Conservation (phyloP, 2,329 filamentous ascomycete species). For the Penicillium sp. region DNA sequence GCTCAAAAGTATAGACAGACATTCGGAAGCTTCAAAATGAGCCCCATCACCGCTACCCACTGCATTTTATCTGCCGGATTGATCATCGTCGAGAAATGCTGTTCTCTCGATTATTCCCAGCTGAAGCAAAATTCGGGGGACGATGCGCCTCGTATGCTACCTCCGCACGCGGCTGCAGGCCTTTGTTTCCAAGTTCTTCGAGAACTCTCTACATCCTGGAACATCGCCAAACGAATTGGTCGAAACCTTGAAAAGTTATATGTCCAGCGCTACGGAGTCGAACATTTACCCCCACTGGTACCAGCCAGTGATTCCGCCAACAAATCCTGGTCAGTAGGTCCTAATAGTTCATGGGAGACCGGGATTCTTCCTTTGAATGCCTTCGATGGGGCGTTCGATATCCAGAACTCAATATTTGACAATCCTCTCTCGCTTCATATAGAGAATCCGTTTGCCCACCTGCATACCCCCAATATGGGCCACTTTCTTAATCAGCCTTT, state of each 20-base stretch:
- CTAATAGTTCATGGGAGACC: neutral
- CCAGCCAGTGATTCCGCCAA: neutral
- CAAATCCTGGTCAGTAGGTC: neutral
- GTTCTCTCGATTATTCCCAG: conserved; percentile 1
- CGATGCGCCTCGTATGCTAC: neutral
- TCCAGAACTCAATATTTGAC: neutral
- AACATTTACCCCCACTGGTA: conserved; percentile 8
- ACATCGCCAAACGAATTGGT: conserved; percentile 23
- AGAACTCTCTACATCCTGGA: conserved; percentile 23
- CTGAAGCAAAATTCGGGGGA: neutral
- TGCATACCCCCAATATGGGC: neutral
- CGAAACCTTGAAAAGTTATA: conserved; percentile 22
- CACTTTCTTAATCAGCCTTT: conserved; percentile 1
- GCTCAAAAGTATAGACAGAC: conserved; percentile 32
- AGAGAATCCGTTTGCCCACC: neutral
- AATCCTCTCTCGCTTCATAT: neutral
- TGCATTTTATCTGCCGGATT: conserved; percentile 35
- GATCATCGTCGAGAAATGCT: conserved; percentile 24
- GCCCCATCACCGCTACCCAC: conserved; percentile 37
- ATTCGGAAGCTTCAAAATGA: conserved; percentile 36
- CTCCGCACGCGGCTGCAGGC: conserved; percentile 14
- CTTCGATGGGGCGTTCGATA: conserved; percentile 7
- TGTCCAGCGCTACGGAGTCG: conserved; percentile 12
- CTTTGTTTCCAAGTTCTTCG: conserved; percentile 19
- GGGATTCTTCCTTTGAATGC: neutral